phyloP scores from a whole-genome alignment of 805 yeast genomes.

The Lachancea kluyveri region DNA sequence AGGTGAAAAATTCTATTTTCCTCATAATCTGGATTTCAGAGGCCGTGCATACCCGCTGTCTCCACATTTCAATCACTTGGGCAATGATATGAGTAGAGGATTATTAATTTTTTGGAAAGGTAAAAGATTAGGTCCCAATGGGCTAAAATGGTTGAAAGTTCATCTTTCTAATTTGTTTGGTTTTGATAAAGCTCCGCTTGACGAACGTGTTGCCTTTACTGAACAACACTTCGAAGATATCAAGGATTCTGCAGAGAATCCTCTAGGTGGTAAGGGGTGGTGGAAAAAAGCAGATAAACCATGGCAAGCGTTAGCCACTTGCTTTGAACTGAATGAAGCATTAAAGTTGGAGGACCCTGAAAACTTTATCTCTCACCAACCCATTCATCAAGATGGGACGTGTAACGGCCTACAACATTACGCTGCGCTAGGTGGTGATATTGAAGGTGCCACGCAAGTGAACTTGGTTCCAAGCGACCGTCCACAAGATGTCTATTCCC shows the following conservation, averaged over 20 bases:
- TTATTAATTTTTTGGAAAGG: conserved; percentile 74
- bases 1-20: conserved; percentile 73
- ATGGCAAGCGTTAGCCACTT: conserved; percentile 73
- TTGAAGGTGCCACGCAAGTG: conserved; percentile 77
- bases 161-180: conserved; percentile 73
- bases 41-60: conserved; percentile 81
- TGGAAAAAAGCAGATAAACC: conserved; percentile 77
- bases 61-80: conserved; percentile 76
- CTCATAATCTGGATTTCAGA: conserved; percentile 76
- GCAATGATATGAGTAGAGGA: conserved; percentile 72
- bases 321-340: conserved; percentile 62
- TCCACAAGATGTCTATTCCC: conserved; percentile 73
- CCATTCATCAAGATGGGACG: conserved; percentile 83
- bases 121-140: conserved; percentile 54
- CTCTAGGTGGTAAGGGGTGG: conserved; percentile 52
- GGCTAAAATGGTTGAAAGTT: conserved; percentile 68
- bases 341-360: conserved; percentile 56
- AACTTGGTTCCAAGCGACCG: conserved; percentile 62
- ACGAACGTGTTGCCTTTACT: conserved; percentile 54
- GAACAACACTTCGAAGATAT: conserved; percentile 52
- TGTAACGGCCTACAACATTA: conserved; percentile 84
- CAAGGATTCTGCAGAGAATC: conserved; percentile 53
- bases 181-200: conserved; percentile 62
- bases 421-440: conserved; percentile 82
- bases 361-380: conserved; percentile 60